Evolutionary conservation across 306 rosid genomes (phyloP).

Genomic region (Purshia tridentata): DNA sequence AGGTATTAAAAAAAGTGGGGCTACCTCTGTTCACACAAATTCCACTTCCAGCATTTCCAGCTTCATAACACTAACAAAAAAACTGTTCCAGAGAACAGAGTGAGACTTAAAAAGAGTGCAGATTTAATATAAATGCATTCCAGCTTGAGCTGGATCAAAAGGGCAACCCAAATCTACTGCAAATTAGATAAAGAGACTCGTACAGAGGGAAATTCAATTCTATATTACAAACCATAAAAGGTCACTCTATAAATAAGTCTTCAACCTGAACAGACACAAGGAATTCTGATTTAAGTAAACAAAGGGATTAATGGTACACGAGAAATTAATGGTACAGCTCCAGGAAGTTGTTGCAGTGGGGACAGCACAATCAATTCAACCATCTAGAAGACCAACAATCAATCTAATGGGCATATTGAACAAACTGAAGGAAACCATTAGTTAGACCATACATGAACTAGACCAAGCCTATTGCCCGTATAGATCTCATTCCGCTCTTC

Average conservation of each 20-base stretch:
- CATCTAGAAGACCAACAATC: conserved; percentile 30
- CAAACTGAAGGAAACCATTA: conserved; percentile 33
- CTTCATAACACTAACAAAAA: conserved; percentile 18
- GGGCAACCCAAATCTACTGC: background rate
- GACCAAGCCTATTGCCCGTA: conserved; percentile 79
- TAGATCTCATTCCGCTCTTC: conserved; percentile 92
- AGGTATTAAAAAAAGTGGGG: too few relatives aligned
- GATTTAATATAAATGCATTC: too few relatives aligned
- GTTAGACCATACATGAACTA: conserved; percentile 95
- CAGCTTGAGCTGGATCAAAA: background rate
- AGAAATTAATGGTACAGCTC: conserved; percentile 31
- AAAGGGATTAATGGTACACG: conserved; percentile 34
- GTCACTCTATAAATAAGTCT: conserved; percentile 28
- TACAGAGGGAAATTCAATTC: background rate
- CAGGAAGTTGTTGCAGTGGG: conserved; percentile 32
- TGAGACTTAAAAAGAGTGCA: background rate
- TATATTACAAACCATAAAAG: conserved; percentile 27
- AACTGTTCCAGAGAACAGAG: too few relatives aligned
- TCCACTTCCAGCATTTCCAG: conserved; percentile 19
- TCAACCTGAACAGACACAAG: conserved; percentile 29
- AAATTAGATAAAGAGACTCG: background rate
- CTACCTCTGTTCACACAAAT: background rate
- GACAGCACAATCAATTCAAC: conserved; percentile 39
- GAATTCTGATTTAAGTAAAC: conserved; percentile 29
- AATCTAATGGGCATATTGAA: conserved; percentile 32